Evolutionary conservation across 306 rosid genomes (phyloP), one percentile per base, ranked within the genome.

Genomic region (Luffa aegyptiaca): DNA sequence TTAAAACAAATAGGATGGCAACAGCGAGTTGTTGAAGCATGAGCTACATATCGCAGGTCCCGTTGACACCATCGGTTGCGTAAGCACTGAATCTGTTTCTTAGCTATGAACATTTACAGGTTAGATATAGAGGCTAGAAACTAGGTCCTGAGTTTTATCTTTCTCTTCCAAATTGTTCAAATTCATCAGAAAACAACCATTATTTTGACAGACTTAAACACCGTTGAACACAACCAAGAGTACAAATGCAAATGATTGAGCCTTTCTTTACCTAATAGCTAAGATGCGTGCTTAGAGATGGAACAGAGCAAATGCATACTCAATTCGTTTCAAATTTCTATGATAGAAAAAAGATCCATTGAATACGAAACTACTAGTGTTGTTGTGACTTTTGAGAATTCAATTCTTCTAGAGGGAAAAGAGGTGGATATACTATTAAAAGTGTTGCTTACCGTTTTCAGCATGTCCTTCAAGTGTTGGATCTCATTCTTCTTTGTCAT

Each of bases 401-500:
- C 12, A 64, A 46, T 36, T 36, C 9, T 64, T 57, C 20, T 21
- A 6, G 11, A 42, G 76, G 37, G 56, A 16, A 52, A 53, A 16
- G 3, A 17, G 21, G 58, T 53, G n/a, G 31, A 26, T 26, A 26
- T 26, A 45, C 45, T 16, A 14, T 18, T 20, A 46, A 41, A 65
- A 61, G 39, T 41, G 31, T 78, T 12, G 77, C 91, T 82, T 82
- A 94, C 98, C 93, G 39, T 77, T 85, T 88, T 84, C 71, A 90
- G 86, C 89, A 86, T 83, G 46, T 57, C 82, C 82, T 12, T 88
- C 88, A 92, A 83, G 79, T 81, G 82, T 77, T 90, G 90, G 82
- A 94, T 85, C 88, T 94, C 97, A 26, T 88, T 78, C 87, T 88
- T 90, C 82, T 86, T 90, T 68, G 81, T 81, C 21, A 81, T 20